A percentile compares a stretch with the other conserved stretches of the same genome.
Conservation (phyloP, 2,329 filamentous ascomycete species). For the Didymella glomerata region DNA sequence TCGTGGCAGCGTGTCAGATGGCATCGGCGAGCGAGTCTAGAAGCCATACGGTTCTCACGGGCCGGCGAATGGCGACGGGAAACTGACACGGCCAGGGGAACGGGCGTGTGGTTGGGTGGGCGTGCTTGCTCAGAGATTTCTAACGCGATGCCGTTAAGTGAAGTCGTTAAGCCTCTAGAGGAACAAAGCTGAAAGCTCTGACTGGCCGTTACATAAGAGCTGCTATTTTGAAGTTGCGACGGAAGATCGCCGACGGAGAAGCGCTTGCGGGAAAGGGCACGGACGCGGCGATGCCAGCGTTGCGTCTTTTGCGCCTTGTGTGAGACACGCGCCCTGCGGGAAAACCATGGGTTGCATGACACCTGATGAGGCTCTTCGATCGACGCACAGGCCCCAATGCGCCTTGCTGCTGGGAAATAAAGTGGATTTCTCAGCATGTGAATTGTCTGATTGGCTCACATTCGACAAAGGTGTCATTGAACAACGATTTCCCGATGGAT, state of each 20-base stretch:
- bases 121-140: slow-evolving; percentile 20
- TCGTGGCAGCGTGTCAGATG: slow-evolving; percentile 7
- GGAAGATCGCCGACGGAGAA: slow-evolving; percentile 25
- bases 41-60: slow-evolving; percentile 1
- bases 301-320: slow-evolving; percentile 11
- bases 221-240: slow-evolving; percentile 9
- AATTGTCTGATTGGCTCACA: slow-evolving; percentile 9
- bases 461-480: slow-evolving; percentile 17
- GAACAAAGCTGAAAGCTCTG: slow-evolving; percentile 15
- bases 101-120: slow-evolving; percentile 1
- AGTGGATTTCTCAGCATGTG: slow-evolving; percentile 13
- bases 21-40: slow-evolving; percentile 12
- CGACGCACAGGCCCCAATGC: slow-evolving; percentile 12
- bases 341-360: slow-evolving; percentile 13
- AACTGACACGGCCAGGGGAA: slow-evolving; percentile 14
- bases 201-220: slow-evolving; percentile 21
- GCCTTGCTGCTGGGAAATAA: slow-evolving; percentile 22
- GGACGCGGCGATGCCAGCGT: neutral
- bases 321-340: slow-evolving; percentile 8
- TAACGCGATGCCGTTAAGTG: slow-evolving; percentile 26
- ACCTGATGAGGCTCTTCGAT: slow-evolving; percentile 20
- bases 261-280: slow-evolving; percentile 24
- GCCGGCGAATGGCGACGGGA: slow-evolving; percentile 18
- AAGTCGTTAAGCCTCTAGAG: slow-evolving; percentile 24
- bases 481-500: slow-evolving; percentile 15